Base-by-base conservation (phyloP, 225 moss, liverwort and hornwort species). In the Pseudoscleropodium purum region DNA sequence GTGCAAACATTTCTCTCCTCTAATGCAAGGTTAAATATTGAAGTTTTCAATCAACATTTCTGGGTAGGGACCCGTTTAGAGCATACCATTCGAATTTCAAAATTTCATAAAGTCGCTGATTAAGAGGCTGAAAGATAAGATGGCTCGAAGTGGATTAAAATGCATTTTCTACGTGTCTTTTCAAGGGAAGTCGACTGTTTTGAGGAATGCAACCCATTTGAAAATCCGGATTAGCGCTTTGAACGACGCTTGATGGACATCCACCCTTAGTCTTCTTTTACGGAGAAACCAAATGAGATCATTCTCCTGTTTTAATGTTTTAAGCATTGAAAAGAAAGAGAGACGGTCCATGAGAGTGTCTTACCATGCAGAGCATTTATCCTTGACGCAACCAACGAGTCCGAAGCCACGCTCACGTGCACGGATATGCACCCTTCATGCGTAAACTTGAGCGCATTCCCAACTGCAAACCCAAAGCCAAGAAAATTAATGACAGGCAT, bases 401-500 rank as follows among this genome's bases (percentile, higher is more conserved):
- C 82, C 4, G 88, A 75, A 45, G 91, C 88, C 81, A 89, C 49
- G 9, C n/a, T 90, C 29, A 96, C 92, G 85, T 91, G 93, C 52
- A 97, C 96, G 25, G 87, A 86, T 25, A 97, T 92, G 20, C 92
- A 94, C 56, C 96, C 97, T 78, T 91, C 85, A 61, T 96, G 93
- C 18, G 97, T 97, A 89, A 96, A 97, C 92, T 97, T 97, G 91
- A 97, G 93, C 45, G 97, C 96, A 90, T 97, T 97, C 49, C 97
- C 97, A 81, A 97, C 97, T 97, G 91, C 68, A 70, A 39, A 25
- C 27, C 27, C n/a, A 57, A n/a, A 57, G 57, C 17, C 85, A 15
- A 81, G 36, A 67, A 66, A 34, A 77, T 52, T 14, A 52, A 43
- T 72, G 75, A n/a, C 15, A 15, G 64, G 64, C 63, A 64, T 10